Conservation (phyloP, 441 rosid genomes). For the Bocquillonia castaneifolia region DNA sequence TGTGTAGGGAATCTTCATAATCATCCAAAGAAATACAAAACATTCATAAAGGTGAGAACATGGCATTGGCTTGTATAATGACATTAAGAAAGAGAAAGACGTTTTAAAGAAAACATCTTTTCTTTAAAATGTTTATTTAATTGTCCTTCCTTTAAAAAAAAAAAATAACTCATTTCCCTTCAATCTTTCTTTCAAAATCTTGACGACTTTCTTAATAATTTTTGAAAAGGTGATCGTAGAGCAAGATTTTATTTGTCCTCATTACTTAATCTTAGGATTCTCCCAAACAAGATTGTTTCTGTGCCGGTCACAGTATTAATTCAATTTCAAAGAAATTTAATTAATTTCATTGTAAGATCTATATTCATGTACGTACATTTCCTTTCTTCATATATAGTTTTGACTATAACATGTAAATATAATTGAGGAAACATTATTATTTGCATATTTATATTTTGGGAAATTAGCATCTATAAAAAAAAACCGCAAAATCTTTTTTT, state of each 20-base stretch:
- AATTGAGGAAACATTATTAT: too few relatives aligned
- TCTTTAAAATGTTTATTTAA: not conserved
- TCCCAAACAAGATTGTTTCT: not conserved
- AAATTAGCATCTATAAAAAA: too few relatives aligned
- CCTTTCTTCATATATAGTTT: too few relatives aligned
- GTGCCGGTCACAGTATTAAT: not conserved
- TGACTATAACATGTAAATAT: too few relatives aligned
- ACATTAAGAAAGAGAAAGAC: not conserved
- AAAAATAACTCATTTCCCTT: not conserved
- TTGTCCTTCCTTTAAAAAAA: not conserved
- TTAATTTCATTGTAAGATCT: too few relatives aligned
- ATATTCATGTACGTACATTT: too few relatives aligned
- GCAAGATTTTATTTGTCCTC: conserved; percentile 4
- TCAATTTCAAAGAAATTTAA: not conserved
- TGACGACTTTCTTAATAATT: not conserved
- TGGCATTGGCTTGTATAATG: not conserved
- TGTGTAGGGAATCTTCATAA: conserved; percentile 20
- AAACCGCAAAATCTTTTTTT: too few relatives aligned
- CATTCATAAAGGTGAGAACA: conserved; percentile 2
- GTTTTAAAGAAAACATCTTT: too few relatives aligned
- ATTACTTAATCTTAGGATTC: too few relatives aligned
- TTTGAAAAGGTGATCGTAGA: conserved; percentile 16
- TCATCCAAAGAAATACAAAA: not conserved
- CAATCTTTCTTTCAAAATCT: not conserved
- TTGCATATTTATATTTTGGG: too few relatives aligned